phyloP scores from a whole-genome alignment of 2,329 filamentous ascomycete species.

The Rachicladosporium sp. region DNA sequence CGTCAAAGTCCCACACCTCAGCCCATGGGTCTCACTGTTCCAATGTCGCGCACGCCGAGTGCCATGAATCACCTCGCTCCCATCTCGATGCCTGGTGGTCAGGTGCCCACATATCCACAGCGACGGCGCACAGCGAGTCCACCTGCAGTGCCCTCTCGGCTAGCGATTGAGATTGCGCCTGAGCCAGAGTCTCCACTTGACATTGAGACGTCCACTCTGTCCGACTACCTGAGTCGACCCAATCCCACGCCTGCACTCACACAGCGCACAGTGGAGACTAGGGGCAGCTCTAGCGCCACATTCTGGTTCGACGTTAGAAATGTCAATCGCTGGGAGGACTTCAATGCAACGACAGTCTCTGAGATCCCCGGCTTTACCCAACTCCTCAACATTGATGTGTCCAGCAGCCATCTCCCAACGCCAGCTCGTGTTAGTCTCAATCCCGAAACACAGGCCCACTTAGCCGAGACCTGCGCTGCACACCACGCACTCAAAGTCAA shows the following conservation, averaged over 20 bases:
- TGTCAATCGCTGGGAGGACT: constrained; percentile 68
- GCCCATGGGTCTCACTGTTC: constrained; percentile 14
- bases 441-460: constrained; percentile 60
- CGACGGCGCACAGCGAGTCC: constrained; percentile 20
- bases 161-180: constrained; percentile 24
- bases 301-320: constrained; percentile 97
- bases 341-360: constrained; percentile 60
- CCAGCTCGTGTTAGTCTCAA: constrained; percentile 46
- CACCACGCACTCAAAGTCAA: constrained; percentile 84
- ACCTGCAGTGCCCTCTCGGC: constrained; percentile 31
- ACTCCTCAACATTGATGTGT: constrained; percentile 53
- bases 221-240: constrained; percentile 63
- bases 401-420: constrained; percentile 47
- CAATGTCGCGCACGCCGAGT: constrained; percentile 22
- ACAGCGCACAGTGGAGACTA: constrained; percentile 56
- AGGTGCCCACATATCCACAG: constrained; percentile 20
- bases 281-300: constrained; percentile 61
- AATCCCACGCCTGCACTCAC: constrained; percentile 78
- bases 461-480: constrained; percentile 62
- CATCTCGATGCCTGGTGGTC: constrained; percentile 18
- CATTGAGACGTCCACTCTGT: constrained; percentile 51
- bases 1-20: constrained; percentile 28
- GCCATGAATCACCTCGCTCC: constrained; percentile 26
- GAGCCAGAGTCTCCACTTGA: constrained; percentile 24
- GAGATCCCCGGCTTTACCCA: constrained; percentile 59